Evolutionary conservation across 2,329 filamentous ascomycete genomes (phyloP), one percentile per base, ranked within the genome.

Genomic region (Epichloe aotearoae): DNA sequence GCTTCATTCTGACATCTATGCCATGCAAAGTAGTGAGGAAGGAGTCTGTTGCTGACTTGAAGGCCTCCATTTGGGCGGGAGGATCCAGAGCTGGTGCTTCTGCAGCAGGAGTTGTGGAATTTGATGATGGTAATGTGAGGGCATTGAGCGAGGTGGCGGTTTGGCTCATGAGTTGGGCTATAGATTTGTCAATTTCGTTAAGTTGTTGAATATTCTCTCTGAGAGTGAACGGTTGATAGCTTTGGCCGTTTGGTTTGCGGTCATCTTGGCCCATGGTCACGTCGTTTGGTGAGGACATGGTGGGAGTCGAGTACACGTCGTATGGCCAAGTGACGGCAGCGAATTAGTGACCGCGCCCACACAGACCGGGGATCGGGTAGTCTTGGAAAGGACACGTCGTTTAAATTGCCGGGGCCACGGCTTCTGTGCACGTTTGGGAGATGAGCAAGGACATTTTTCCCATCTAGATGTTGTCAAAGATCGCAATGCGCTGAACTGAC

Each of bases 131-230:
- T 10, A 65, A 64, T n/a, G 73, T 69, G 53, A 76, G 68, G 34
- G 66, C 61, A 49, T 71, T 66, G 47, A 77, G 69, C 7, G 71
- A 66, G 14, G 66, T 69, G 56, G 73, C 69, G 40, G 73, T 72
- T 63, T 76, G 66, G 51, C 54, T 58, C 64, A 69, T 66, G 49
- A 69, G 62, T 52, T 67, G 60, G 37, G 69, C 66, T 38, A 66
- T 65, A 42, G 65, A 81, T 61, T 79, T 78, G 68, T 94, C 88
- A 58, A 95, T 86, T 41, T 83, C 80, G 58, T 83, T 84, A 51
- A 95, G 78, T 61, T 94, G 87, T 52, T 83, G 74, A 56, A 95
- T 88, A 56, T 86, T 86, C 64, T 94, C 85, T 40, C 84, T 77
- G 36, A 84, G 77, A 10, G 81, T 85, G 57, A 90, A 85, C n/a